A percentile compares a stretch with the other conserved stretches of the same genome.
Conservation (phyloP, 306 rosid genomes). For the Calophaca sinica region DNA sequence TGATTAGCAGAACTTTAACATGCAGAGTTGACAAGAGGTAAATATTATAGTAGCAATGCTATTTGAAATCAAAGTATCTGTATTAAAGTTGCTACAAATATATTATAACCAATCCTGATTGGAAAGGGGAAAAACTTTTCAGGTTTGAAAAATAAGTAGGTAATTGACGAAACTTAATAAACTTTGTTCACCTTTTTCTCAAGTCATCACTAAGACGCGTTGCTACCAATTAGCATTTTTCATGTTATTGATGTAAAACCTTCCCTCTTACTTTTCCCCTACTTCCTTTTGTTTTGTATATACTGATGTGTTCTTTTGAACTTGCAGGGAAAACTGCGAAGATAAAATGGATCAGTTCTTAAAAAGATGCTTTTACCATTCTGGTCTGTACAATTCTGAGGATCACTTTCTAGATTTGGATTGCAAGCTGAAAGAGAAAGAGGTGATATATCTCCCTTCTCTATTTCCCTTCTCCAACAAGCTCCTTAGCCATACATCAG, state of each 20-base stretch:
- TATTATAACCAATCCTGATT: background rate
- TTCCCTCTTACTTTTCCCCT: conserved; percentile 5
- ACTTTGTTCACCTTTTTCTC: no score
- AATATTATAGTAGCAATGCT: conserved; percentile 26
- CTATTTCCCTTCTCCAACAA: background rate
- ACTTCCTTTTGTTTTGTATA: conserved; percentile 20
- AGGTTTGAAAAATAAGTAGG: no score
- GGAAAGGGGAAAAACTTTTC: background rate
- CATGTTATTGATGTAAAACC: conserved; percentile 28
- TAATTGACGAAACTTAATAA: no score
- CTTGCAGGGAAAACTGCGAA: conserved; percentile 81
- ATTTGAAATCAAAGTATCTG: conserved; percentile 21
- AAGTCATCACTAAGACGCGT: background rate
- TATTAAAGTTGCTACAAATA: conserved; percentile 9
- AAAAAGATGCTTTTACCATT: conserved; percentile 90
- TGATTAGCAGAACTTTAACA: conserved; percentile 83
- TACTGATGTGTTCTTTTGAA: conserved; percentile 39
- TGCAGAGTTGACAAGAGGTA: conserved; percentile 96
- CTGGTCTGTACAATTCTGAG: conserved; percentile 84
- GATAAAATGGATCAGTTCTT: conserved; percentile 90
- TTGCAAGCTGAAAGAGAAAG: conserved; percentile 75
- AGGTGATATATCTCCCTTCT: conserved; percentile 54
- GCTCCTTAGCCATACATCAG: conserved; percentile 12
- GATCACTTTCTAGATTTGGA: conserved; percentile 72
- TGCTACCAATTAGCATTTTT: conserved; percentile 15